phyloP scores from a whole-genome alignment of 225 moss, liverwort and hornwort genomes.

The Thuidium tamariscinum region DNA sequence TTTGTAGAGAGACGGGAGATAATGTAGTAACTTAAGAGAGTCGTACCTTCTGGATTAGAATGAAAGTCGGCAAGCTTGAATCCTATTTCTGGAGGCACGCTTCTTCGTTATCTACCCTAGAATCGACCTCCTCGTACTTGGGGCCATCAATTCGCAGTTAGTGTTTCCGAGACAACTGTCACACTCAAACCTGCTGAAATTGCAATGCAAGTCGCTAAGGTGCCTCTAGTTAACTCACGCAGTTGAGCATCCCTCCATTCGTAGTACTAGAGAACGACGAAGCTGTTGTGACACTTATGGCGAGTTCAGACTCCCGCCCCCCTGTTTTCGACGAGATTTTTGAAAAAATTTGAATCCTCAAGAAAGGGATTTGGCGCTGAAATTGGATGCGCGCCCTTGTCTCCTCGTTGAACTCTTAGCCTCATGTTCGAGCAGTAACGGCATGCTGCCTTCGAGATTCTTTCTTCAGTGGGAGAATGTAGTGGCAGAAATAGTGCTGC shows the following conservation, averaged over 20 bases:
- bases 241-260: neutral
- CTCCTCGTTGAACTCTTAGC: neutral
- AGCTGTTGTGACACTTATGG: neutral
- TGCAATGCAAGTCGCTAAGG: neutral
- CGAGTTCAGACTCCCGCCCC: neutral
- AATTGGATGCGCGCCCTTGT: neutral
- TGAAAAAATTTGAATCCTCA: neutral
- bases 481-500: neutral
- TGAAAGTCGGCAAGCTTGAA: neutral
- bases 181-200: neutral
- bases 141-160: neutral
- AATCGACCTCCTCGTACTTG: neutral
- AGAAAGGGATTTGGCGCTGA: neutral
- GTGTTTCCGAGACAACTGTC: neutral
- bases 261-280: neutral
- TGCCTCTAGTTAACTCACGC: neutral
- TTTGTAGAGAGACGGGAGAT: neutral
- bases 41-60: neutral
- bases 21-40: neutral
- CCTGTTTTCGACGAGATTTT: neutral
- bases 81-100: neutral
- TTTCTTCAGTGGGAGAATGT: neutral
- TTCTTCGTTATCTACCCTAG: neutral
- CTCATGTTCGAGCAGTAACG: neutral
- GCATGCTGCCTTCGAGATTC: too few species aligned